Evolutionary conservation across 495 filamentous ascomycete species (phyloP).

Genomic region (Letharia lupina): DNA sequence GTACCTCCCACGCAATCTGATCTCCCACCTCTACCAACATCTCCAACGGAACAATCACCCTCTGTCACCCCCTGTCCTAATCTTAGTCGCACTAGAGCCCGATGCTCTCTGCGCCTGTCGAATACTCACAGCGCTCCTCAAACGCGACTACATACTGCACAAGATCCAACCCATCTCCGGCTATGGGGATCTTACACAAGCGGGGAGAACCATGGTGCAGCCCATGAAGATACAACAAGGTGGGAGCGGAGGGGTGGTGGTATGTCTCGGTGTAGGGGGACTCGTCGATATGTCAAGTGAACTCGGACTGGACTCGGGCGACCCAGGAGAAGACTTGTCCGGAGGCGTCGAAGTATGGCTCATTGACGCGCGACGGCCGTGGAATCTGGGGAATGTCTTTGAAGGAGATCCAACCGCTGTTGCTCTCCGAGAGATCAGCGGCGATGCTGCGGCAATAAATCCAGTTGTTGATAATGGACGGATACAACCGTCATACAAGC

Average conservation of each 20-base stretch:
- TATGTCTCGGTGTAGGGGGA: constrained; percentile 88
- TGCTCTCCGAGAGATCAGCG: constrained; percentile 40
- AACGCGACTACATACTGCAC: constrained; percentile 95
- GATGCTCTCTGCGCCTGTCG: constrained; percentile 94
- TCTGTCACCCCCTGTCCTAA: constrained; percentile 79
- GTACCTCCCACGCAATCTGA: constrained; percentile 87
- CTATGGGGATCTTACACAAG: constrained; percentile 78
- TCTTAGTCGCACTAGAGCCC: constrained; percentile 87
- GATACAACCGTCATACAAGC: constrained; percentile 60
- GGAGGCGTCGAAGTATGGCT: constrained; percentile 88
- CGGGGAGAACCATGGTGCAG: constrained; percentile 63
- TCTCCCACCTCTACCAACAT: constrained; percentile 83
- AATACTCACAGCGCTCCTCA: constrained; percentile 82
- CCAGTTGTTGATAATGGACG: constrained; percentile 53
- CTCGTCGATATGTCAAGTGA: constrained; percentile 74
- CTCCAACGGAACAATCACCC: constrained; percentile 73
- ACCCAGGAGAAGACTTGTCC: constrained; percentile 49
- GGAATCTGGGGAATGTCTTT: constrained; percentile 93
- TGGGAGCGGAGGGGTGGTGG: constrained; percentile 74
- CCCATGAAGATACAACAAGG: constrained; percentile 77
- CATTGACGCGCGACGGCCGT: constrained; percentile 81
- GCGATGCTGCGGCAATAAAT: constrained; percentile 43
- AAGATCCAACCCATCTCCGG: constrained; percentile 93
- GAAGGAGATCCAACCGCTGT: constrained; percentile 52
- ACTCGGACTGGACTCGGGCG: constrained; percentile 51